These are phyloP conservation scores for Chlorella sp. DNA, from an alignment of 139 green algal species.

Conservation along the genomic window DNA sequence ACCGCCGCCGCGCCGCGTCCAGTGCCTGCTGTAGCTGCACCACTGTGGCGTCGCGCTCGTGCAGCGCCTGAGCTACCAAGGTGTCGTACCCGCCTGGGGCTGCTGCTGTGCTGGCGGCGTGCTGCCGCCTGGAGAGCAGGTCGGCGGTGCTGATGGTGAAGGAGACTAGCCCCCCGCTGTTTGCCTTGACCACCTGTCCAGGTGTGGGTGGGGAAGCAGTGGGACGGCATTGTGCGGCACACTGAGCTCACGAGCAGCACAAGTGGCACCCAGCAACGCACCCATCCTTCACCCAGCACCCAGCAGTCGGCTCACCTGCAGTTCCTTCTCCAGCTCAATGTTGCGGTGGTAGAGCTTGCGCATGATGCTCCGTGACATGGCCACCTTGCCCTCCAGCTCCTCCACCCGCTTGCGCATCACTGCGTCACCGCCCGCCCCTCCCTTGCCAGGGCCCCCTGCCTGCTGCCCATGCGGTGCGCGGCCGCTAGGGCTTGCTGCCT, in stretches of 20 bases:
- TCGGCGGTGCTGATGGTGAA: background rate
- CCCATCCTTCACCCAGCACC: background rate
- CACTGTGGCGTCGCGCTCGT: conserved; percentile 34
- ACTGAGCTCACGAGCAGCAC: no score
- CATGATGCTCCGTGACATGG: conserved; percentile 47
- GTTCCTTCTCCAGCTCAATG: conserved; percentile 18
- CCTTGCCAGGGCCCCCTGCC: no score
- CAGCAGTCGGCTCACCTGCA: conserved; percentile 2
- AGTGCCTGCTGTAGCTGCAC: conserved; percentile 30
- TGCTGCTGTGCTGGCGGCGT: background rate
- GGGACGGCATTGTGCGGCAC: no score
- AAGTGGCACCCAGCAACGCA: no score
- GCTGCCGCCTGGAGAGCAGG: background rate
- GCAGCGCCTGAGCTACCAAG: conserved; percentile 2
- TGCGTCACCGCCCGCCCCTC: background rate
- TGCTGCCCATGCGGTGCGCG: background rate
- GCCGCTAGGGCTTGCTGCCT: conserved; percentile 1
- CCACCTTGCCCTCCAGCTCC: conserved; percentile 29
- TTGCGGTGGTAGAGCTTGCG: conserved; percentile 43
- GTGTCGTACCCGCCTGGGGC: background rate
- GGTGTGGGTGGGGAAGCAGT: no score
- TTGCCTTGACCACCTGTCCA: conserved; percentile 3
- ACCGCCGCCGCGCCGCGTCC: conserved; percentile 22
- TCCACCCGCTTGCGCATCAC: background rate
- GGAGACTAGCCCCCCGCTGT: background rate